These are phyloP conservation scores for Neurospora tetraspora DNA, from an alignment of 495 filamentous ascomycete species.

Conservation along the genomic window DNA sequence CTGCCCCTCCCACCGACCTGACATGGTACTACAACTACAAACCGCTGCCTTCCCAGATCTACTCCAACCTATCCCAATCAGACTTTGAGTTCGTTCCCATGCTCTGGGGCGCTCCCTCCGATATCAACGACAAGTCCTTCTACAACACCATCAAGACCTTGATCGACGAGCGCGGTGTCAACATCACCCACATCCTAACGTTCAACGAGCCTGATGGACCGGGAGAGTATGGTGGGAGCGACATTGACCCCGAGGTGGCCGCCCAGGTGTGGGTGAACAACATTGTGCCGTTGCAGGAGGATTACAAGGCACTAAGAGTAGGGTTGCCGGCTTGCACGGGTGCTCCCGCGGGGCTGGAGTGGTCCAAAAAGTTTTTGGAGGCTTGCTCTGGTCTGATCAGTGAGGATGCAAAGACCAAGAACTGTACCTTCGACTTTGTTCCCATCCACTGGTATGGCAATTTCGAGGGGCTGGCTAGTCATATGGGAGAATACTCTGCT, in stretches of 20 bases:
- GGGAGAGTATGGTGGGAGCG: slow-evolving; percentile 43
- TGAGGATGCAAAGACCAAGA: slow-evolving; percentile 19
- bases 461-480: slow-evolving; percentile 62
- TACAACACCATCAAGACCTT: slow-evolving; percentile 39
- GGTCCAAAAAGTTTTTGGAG: slow-evolving; percentile 53
- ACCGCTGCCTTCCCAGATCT: slow-evolving; percentile 39
- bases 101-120: slow-evolving; percentile 52
- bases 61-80: slow-evolving; percentile 29
- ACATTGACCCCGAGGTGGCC: slow-evolving; percentile 44
- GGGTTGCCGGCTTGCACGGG: slow-evolving; percentile 54
- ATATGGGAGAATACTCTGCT: slow-evolving; percentile 51
- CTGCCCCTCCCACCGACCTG: slow-evolving; percentile 38
- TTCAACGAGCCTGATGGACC: slow-evolving; percentile 69
- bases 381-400: slow-evolving; percentile 38
- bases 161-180: slow-evolving; percentile 39
- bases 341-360: slow-evolving; percentile 42
- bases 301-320: slow-evolving; percentile 37
- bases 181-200: slow-evolving; percentile 53
- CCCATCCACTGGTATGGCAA: slow-evolving; percentile 70
- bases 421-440: slow-evolving; percentile 63
- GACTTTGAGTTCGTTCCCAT: slow-evolving; percentile 68
- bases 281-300: slow-evolving; percentile 50
- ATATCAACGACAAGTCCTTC: slow-evolving; percentile 43
- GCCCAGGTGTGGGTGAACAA: slow-evolving; percentile 57
- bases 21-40: slow-evolving; percentile 82